Base-by-base conservation (phyloP, 495 filamentous ascomycete species). In the Lepraria neglecta region DNA sequence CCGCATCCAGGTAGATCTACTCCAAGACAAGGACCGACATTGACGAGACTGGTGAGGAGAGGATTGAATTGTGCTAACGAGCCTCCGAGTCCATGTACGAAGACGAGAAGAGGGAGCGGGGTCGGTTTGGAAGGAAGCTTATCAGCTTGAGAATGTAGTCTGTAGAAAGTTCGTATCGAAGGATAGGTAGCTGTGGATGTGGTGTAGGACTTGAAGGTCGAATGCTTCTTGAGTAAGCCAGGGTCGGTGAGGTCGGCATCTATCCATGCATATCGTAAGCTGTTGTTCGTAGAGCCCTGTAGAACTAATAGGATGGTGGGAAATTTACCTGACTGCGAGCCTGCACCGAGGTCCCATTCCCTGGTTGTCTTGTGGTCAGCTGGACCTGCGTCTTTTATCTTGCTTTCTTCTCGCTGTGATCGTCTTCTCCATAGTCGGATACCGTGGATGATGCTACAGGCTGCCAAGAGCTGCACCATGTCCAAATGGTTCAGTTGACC, bases 1-100 rank as follows among this genome's bases (percentile, higher is more conserved):
- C 92, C 92, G 63, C 91, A 96, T 33, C 92, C 92, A 3, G 92
- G 92, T 2, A 96, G 75, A 71, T 97, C 92, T 60, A 97, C 86
- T 6, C 88, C 88, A 17, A 97, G 82, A 67, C 90, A 95, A n/a
- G 92, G 86, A 1, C 88, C 89, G 24, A 91, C 76, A 63, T 95
- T 90, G 15, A 88, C 85, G 40, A 97, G 77, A 71, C 88, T 92
- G 1, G 84, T 87, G 14, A 97, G 78, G 6, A 97, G 74, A 42
- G 90, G 83, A 61, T 87, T 80, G 71, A 96, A 97, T 70, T 97
- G 92, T 7, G 90, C 87, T 15, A 92, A 74, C 3, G 89, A 95
- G 33, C 92, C 92, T 24, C 92, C 92, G 40, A 97, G 80, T 15
- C 92, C 92, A 69, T 97, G 92, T 57, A 96, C 79, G 71, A 95